Base-by-base conservation (phyloP, 1,284 basidiomycete genomes). In the Cryptococcus maquisensis region DNA sequence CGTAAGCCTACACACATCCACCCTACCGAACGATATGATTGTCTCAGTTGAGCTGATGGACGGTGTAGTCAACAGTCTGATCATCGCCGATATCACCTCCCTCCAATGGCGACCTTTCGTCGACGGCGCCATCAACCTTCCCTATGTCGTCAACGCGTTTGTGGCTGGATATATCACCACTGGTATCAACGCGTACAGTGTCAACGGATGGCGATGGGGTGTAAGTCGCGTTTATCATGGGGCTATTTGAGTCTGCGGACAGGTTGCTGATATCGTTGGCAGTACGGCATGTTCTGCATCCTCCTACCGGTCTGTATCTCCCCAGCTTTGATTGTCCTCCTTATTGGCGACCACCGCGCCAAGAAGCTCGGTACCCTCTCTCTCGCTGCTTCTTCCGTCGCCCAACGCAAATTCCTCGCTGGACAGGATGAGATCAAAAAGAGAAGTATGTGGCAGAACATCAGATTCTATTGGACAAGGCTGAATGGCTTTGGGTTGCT, bases 1-100 rank as follows among this genome's bases (percentile, higher is more conserved):
- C n/a, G n/a, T 38, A 13, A 38, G 37, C n/a, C n/a, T 38, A 13
- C 5, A n/a, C n/a, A 38, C 3, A 7, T 38, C 37, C n/a, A 15
- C 37, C 13, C n/a, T n/a, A 15, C 37, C n/a, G n/a, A n/a, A n/a
- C n/a, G n/a, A n/a, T n/a, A n/a, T n/a, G n/a, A n/a, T n/a, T n/a
- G n/a, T n/a, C n/a, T n/a, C n/a, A n/a, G n/a, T n/a, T n/a, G n/a
- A n/a, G n/a, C n/a, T n/a, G n/a, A n/a, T n/a, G n/a, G n/a, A n/a
- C n/a, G n/a, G n/a, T n/a, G n/a, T n/a, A n/a, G n/a, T n/a, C n/a
- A n/a, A n/a, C n/a, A n/a, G n/a, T n/a, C n/a, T n/a, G n/a, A n/a
- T n/a, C n/a, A n/a, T n/a, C n/a, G 87, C 86, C 16, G 88, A 91
- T 67, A 84, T 87, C 56, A 89, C 88, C 3, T 84, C 84, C 2